Conservation (phyloP, 23 red algal species). For the Gracilaria domingensis region DNA sequence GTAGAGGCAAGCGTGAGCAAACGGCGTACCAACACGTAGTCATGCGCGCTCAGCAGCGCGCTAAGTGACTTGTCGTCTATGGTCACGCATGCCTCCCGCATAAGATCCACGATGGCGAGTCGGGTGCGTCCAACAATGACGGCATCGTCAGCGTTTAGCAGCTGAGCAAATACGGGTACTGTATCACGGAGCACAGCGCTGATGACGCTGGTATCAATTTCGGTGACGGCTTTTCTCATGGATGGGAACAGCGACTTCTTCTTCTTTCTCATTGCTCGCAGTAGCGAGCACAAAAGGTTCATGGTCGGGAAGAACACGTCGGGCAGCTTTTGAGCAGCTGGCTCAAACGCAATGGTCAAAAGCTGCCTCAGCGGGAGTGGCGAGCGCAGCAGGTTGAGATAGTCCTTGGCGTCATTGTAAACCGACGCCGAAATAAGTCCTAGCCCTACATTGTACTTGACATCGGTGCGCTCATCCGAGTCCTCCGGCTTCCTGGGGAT, state of each 20-base stretch:
- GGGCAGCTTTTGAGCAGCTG: not conserved
- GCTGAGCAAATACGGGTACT: not conserved
- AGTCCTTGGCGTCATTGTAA: slow-evolving; percentile 49
- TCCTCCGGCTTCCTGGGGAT: slow-evolving; percentile 51
- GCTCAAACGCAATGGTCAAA: slow-evolving; percentile 16
- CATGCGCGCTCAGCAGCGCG: slow-evolving; percentile 16
- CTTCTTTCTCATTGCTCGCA: slow-evolving; percentile 31
- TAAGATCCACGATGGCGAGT: slow-evolving; percentile 34
- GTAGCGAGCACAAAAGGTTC: slow-evolving; percentile 27
- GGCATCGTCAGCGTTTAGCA: not conserved
- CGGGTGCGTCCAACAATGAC: slow-evolving; percentile 24
- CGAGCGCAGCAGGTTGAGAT: slow-evolving; percentile 29
- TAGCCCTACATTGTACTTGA: not conserved
- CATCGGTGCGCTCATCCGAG: slow-evolving; percentile 45
- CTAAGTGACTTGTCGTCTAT: slow-evolving; percentile 4
- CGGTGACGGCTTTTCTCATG: slow-evolving; percentile 14
- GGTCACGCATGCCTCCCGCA: slow-evolving; percentile 27
- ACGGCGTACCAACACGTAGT: not conserved
- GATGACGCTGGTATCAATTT: not conserved
- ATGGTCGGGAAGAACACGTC: slow-evolving; percentile 43
- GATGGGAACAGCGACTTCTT: slow-evolving; percentile 30
- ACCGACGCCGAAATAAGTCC: slow-evolving; percentile 38
- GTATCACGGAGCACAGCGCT: not conserved
- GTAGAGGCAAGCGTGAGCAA: slow-evolving; percentile 13
- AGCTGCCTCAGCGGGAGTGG: not conserved